Evolutionary conservation across 768 basidiomycete species (phyloP), one percentile per base, ranked within the genome.

Genomic region (Mycena crocata): DNA sequence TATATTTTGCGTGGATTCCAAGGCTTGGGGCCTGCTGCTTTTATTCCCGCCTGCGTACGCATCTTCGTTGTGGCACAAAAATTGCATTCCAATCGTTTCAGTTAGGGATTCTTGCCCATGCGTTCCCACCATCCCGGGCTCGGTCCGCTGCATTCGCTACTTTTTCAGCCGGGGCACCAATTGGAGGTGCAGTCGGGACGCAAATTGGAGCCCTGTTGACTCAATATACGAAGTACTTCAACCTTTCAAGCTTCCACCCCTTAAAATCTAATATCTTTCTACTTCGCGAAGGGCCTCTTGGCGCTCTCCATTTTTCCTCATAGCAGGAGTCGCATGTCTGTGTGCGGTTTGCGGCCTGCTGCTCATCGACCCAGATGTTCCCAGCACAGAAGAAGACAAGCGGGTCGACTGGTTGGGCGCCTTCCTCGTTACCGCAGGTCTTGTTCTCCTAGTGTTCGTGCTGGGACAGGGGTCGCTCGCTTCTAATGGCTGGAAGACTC

Each of bases 401-500:
- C 81, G 89, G 0, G 82, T 94, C 0, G 93, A 95, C 70, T 94
- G 91, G 90, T 74, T 92, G 19, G 93, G 93, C 7, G 92, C 90
- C 0, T 74, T 84, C 17, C 75, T 93, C 14, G 73, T 80, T 24
- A 93, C 92, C 1, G 72, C 79, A 0, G 92, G 91, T 1, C 79
- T 94, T 34, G 85, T 89, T 1, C 77, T 94, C 2, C 79, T 94
- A 62, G 83, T 90, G 10, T 94, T 93, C 70, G 87, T 88, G 1
- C 84, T 95, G 14, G 86, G 86, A 31, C 86, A 91, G 68, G 91
- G 87, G 4, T 81, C 84, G 15, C 78, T 82, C 24, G 90, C 88
- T 5, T 81, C 85, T 0, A 54, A 87, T 7, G 85, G 87, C 13
- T 93, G 91, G 90, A 78, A 73, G 39, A 89, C 89, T 1, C 72